These are phyloP conservation scores for Ustilago shanxiensis DNA, from an alignment of 1,284 basidiomycete genomes.

Conservation along the genomic window DNA sequence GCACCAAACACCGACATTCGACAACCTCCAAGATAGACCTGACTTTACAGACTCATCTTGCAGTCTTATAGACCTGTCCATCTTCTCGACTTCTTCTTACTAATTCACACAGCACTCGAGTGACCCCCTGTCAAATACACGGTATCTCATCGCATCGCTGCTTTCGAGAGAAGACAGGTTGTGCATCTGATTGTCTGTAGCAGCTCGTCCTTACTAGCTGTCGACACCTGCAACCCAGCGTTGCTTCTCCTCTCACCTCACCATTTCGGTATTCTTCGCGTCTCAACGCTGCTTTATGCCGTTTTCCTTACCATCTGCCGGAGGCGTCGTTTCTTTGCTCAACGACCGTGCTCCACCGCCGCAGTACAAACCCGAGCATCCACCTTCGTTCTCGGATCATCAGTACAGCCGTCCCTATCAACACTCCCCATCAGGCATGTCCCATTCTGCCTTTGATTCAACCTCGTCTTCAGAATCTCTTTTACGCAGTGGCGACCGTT, in stretches of 20 bases:
- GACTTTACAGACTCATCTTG: constrained; percentile 3
- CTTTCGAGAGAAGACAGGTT: constrained; percentile 30
- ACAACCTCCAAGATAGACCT: constrained; percentile 11
- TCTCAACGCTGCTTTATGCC: constrained; percentile 46
- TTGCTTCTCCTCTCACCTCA: constrained; percentile 4
- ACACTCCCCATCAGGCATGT: constrained; percentile 36
- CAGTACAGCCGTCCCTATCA: constrained; percentile 18
- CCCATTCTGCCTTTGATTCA: constrained; percentile 37
- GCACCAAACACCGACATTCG: neutral
- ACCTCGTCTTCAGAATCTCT: constrained; percentile 54
- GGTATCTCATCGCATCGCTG: constrained; percentile 20
- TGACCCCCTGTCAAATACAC: constrained; percentile 45
- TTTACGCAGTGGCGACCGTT: constrained; percentile 50
- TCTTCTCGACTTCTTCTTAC: neutral
- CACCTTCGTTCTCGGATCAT: constrained; percentile 25
- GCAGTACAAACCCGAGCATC: constrained; percentile 38
- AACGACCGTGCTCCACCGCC: constrained; percentile 53
- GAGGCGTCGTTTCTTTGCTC: constrained; percentile 58
- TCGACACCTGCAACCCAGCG: constrained; percentile 11
- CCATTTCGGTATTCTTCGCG: constrained; percentile 2
- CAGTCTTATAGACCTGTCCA: constrained; percentile 5
- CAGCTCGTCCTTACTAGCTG: constrained; percentile 14
- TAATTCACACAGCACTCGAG: constrained; percentile 7
- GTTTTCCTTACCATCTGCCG: constrained; percentile 52
- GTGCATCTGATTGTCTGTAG: constrained; percentile 9